These are phyloP conservation scores for Colletotrichum shisoi DNA, from an alignment of 2,329 filamentous ascomycete genomes.

Conservation along the genomic window DNA sequence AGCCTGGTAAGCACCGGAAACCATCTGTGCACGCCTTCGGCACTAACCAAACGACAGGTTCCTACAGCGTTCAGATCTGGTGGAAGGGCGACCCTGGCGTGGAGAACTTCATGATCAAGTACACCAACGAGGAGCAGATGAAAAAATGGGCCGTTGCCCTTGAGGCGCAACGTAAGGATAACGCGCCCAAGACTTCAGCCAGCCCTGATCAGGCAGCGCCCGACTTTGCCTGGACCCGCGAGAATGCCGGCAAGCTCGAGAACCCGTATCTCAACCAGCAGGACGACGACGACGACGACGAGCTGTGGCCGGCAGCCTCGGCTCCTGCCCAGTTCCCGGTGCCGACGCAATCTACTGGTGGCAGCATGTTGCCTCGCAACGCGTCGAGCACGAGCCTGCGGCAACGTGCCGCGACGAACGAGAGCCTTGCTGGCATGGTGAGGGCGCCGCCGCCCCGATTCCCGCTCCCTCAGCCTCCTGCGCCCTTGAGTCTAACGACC, in stretches of 20 bases:
- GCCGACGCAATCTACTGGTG: constrained; percentile 47
- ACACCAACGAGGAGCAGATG: constrained; percentile 89
- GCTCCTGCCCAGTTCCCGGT: constrained; percentile 50
- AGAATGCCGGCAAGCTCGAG: constrained; percentile 70
- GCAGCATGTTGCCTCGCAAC: constrained; percentile 65
- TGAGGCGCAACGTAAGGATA: constrained; percentile 75
- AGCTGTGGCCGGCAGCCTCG: constrained; percentile 51
- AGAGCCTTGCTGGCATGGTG: constrained; percentile 67
- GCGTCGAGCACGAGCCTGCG: constrained; percentile 78
- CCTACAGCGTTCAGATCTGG: constrained; percentile 95
- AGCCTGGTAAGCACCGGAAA: constrained; percentile 73
- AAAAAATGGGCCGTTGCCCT: constrained; percentile 88
- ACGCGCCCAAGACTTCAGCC: constrained; percentile 58
- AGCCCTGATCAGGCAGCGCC: constrained; percentile 64
- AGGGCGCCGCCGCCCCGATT: constrained; percentile 75
- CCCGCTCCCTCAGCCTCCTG: constrained; percentile 67
- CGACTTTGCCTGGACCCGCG: constrained; percentile 82
- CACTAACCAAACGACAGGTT: constrained; percentile 63
- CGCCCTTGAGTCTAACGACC: constrained; percentile 74
- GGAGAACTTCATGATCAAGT: constrained; percentile 95
- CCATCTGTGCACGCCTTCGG: neutral
- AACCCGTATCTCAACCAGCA: constrained; percentile 80
- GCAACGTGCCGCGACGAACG: constrained; percentile 77
- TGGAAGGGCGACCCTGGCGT: constrained; percentile 97
- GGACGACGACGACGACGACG: constrained; percentile 69